Base-by-base conservation (phyloP, 352 stramenopile genomes). In the Hyaloperonospora arabidopsidis region DNA sequence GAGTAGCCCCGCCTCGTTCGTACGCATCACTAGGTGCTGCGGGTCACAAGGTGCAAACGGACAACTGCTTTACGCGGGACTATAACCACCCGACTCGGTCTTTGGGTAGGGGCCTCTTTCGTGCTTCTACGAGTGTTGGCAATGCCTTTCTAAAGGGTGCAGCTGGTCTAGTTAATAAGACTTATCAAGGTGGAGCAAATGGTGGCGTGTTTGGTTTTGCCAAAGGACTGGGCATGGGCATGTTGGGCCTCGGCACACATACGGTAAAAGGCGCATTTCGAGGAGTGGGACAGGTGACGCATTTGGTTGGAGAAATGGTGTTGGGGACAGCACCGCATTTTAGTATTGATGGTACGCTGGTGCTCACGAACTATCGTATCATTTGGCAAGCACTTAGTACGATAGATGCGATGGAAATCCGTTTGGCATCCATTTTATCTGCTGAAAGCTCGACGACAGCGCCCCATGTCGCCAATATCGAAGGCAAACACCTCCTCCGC, bases 181-280 rank as follows among this genome's bases (percentile, higher is more conserved):
- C 84, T 29, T 92, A 92, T 49, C 74, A 95, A 68, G 84, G 84
- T 28, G 80, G 80, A 36, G 82, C 82, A 56, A 91, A 62, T 50
- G 84, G 84, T 28, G 84, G 84, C 0, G 81, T 95, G 1, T 90
- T 95, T 63, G 84, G 84, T 1, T 92, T 95, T 66, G 84, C 84
- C 1, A 93, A 93, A 55, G 84, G 84, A 14, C 68, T 95, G 5
- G 83, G 84, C 2, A 90, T 95, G 71, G 84, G 84, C 0, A 91
- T 93, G 79, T 64, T 92, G 8, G 82, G 82, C 6, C 65, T 95
- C 13, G 84, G 82, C 8, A 90, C 82, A 4, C 84, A 95, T 39
- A 88, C 84, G 0, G 80, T 95, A 19, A 93, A 93, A 72, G 84
- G 84, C 17, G 84, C 84, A 18, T 85, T 95, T 34, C 82, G 84